Evolutionary conservation across 1,284 basidiomycete genomes (phyloP).

Genomic region (Serendipita sp.): DNA sequence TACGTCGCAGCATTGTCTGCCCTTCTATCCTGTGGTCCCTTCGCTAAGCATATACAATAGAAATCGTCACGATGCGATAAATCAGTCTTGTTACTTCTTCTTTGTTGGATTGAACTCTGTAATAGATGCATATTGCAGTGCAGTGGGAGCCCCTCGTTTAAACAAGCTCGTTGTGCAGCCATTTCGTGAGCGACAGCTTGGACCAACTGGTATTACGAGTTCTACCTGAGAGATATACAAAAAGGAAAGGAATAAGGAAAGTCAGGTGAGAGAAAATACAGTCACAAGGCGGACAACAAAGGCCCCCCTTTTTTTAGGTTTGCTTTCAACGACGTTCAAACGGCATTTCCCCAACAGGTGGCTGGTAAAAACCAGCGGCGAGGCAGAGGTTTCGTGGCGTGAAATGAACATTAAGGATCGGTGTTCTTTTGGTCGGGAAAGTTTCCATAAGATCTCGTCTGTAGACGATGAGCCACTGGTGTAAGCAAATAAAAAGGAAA

Average conservation of each 20-base stretch:
- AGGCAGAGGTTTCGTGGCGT: slow-evolving; percentile 89
- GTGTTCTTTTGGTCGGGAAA: slow-evolving; percentile 90
- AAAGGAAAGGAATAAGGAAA: background rate
- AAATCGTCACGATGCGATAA: slow-evolving; percentile 4
- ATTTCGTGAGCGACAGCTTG: no score
- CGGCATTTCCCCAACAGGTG: slow-evolving; percentile 5
- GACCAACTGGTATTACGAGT: background rate
- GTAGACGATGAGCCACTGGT: background rate
- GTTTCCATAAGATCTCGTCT: slow-evolving; percentile 83
- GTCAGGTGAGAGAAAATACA: background rate
- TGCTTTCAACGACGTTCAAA: background rate
- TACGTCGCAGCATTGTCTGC: background rate
- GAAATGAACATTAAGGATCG: slow-evolving; percentile 83
- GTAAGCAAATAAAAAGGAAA: background rate
- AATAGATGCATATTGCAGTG: background rate
- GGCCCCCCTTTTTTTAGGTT: background rate
- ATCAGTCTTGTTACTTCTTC: background rate
- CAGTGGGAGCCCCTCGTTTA: background rate
- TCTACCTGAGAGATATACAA: background rate
- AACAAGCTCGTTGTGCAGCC: no score
- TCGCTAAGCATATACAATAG: background rate
- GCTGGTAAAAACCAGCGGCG: slow-evolving; percentile 46
- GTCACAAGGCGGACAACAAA: no score
- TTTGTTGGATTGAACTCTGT: background rate
- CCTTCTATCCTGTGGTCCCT: background rate